phyloP scores from a whole-genome alignment of 75 land plant genomes.

The Selaginella moellendorffii region DNA sequence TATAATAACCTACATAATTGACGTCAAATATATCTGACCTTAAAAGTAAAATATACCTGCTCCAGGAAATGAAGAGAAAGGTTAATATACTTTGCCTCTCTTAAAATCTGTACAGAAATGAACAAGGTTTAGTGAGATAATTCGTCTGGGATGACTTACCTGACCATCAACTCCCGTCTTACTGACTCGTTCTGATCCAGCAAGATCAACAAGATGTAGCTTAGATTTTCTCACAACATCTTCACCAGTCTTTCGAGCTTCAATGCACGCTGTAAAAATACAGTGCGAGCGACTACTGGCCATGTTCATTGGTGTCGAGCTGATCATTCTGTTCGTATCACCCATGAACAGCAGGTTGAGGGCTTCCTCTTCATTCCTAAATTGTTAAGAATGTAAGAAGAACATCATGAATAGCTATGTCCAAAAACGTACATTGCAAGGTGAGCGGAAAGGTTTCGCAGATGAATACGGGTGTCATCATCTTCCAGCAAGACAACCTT shows the following conservation, averaged over 20 bases:
- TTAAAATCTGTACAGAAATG: constrained; percentile 14
- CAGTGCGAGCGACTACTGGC: constrained; percentile 29
- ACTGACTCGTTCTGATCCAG: constrained; percentile 31
- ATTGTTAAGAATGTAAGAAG: too few relatives aligned
- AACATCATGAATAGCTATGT: neutral
- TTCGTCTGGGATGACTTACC: constrained; percentile 8
- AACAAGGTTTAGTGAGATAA: neutral
- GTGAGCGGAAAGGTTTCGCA: constrained; percentile 25
- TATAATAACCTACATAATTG: constrained; percentile 25
- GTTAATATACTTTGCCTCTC: constrained; percentile 31
- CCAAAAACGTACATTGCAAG: constrained; percentile 30
- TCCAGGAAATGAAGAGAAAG: constrained; percentile 26
- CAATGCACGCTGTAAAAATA: constrained; percentile 25
- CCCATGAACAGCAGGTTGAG: constrained; percentile 25
- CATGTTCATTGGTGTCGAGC: constrained; percentile 32
- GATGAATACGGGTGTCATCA: constrained; percentile 22
- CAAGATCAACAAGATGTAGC: constrained; percentile 28
- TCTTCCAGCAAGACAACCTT: constrained; percentile 27
- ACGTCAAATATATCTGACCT: too few relatives aligned
- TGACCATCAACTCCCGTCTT: constrained; percentile 31
- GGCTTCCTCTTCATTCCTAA: constrained; percentile 30
- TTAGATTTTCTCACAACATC: constrained; percentile 26
- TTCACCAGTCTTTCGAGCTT: constrained; percentile 21
- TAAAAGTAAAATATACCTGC: constrained; percentile 13
- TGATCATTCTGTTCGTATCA: constrained; percentile 28